Evolutionary conservation across 1,284 basidiomycete genomes (phyloP).

Genomic region (Sporisorium iseilematis-ciliati): DNA sequence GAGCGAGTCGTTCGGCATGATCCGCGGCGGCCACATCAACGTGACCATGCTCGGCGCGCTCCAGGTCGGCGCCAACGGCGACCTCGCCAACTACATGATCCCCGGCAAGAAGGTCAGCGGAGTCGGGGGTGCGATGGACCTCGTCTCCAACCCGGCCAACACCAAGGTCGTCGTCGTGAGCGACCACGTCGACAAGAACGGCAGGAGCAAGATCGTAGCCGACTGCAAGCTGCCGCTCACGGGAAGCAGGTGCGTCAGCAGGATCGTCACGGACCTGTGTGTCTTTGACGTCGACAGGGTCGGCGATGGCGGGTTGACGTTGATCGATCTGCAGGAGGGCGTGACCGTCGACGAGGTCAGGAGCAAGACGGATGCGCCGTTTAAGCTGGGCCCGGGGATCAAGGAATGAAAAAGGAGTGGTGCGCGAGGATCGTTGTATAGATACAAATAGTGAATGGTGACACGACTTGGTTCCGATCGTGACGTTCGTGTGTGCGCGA

Average conservation of each 20-base stretch:
- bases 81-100: conserved; percentile 98
- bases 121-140: conserved; percentile 95
- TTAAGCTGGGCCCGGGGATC: conserved; percentile 71
- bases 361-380: conserved; percentile 85
- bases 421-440: too few relatives aligned
- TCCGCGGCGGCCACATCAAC: conserved; percentile 91
- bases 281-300: conserved; percentile 88
- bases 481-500: background rate
- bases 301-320: conserved; percentile 76
- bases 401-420: conserved; percentile 6
- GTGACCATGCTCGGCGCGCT: conserved; percentile 92
- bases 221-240: conserved; percentile 88
- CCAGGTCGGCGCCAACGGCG: conserved; percentile 92
- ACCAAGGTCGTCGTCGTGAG: conserved; percentile 78
- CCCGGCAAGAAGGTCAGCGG: conserved; percentile 83
- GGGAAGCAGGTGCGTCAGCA: conserved; percentile 84
- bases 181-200: conserved; percentile 91
- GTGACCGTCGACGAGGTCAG: conserved; percentile 85
- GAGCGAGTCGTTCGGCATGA: conserved; percentile 93
- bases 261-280: conserved; percentile 88
- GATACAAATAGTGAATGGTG: too few relatives aligned
- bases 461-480: too few relatives aligned
- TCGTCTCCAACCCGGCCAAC: conserved; percentile 53
- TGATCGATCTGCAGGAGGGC: conserved; percentile 86
- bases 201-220: conserved; percentile 85